Evolutionary conservation across 352 stramenopile genomes (phyloP).

Genomic region (Phytophthora multivora): DNA sequence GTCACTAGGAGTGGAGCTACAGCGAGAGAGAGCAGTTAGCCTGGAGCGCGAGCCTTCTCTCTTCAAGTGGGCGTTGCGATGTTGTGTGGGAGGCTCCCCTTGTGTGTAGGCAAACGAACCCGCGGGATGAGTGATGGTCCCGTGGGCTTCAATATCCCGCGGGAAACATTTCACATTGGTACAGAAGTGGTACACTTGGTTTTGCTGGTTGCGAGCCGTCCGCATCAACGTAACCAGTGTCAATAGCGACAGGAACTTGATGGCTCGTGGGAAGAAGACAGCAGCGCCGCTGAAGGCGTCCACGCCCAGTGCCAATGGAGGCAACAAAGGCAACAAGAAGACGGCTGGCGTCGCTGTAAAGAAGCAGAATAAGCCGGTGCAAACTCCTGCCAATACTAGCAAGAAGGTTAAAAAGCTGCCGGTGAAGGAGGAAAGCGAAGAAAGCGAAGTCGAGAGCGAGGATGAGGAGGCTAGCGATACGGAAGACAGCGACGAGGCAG

Average conservation of each 20-base stretch:
- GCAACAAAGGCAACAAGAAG: conserved; percentile 32
- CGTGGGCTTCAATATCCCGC: not conserved
- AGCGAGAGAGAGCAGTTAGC: conserved; percentile 17
- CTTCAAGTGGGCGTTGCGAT: conserved; percentile 31
- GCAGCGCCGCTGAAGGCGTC: conserved; percentile 44
- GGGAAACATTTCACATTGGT: conserved; percentile 2
- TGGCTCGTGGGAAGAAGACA: conserved; percentile 48
- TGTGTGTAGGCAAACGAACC: conserved; percentile 6
- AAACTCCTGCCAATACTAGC: conserved; percentile 1
- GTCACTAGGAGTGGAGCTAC: conserved; percentile 2
- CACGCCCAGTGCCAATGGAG: conserved; percentile 23
- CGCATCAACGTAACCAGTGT: conserved; percentile 7
- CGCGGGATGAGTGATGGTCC: conserved; percentile 10
- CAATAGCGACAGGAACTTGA: conserved; percentile 28
- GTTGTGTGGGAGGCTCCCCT: conserved; percentile 26
- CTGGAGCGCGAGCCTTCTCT: conserved; percentile 31
- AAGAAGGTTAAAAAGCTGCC: conserved; percentile 35
- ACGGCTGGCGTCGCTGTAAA: conserved; percentile 27
- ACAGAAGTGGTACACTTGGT: conserved; percentile 24
- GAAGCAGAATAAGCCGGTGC: conserved; percentile 30
- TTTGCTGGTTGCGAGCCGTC: conserved; percentile 41
- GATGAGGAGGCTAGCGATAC: conserved; percentile 51
- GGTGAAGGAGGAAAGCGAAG: conserved; percentile 19
- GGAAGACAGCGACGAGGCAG: conserved; percentile 72
- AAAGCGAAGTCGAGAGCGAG: conserved; percentile 30